Evolutionary conservation across 163 green algal species (phyloP).

Genomic region (Prototheca wickerhamii): DNA sequence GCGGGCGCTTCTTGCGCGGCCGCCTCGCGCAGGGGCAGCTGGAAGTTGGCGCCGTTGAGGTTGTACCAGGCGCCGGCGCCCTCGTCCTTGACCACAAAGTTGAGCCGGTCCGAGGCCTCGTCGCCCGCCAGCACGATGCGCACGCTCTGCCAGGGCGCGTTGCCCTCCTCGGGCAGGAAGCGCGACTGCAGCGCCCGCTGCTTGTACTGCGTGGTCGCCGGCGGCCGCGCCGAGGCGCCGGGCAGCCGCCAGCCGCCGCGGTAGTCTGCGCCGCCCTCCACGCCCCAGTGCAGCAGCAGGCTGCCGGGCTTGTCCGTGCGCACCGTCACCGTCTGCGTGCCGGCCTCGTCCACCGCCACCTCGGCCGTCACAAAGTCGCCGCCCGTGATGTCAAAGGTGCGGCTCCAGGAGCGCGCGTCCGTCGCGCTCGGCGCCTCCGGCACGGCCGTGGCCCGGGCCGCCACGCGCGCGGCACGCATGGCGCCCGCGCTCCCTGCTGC

Average conservation of each 20-base stretch:
- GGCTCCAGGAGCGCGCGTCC: neutral
- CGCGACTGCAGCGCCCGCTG: conserved; percentile 87
- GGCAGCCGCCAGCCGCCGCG: conserved; percentile 83
- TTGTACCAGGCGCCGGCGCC: conserved; percentile 79
- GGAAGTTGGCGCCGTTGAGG: conserved; percentile 79
- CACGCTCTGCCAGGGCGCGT: conserved; percentile 25
- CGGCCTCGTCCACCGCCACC: neutral
- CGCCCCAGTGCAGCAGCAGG: conserved; percentile 88
- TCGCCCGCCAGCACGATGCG: conserved; percentile 49
- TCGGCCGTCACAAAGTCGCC: neutral
- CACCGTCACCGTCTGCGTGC: conserved; percentile 22
- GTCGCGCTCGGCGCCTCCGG: neutral
- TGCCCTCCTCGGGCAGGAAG: conserved; percentile 8
- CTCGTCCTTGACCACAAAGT: conserved; percentile 94
- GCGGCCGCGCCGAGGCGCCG: conserved; percentile 41
- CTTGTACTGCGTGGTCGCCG: conserved; percentile 88
- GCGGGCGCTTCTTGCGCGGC: neutral
- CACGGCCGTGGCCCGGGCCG: neutral
- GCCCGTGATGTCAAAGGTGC: neutral
- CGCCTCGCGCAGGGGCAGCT: conserved; percentile 41
- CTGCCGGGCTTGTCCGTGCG: conserved; percentile 46
- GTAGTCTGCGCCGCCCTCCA: conserved; percentile 75
- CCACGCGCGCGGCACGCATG: too few relatives aligned
- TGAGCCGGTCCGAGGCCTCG: conserved; percentile 73
- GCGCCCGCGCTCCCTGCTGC: too few relatives aligned